phyloP scores from a whole-genome alignment of 2,329 filamentous ascomycete species.

The Ambrosiella cleistominuta region DNA sequence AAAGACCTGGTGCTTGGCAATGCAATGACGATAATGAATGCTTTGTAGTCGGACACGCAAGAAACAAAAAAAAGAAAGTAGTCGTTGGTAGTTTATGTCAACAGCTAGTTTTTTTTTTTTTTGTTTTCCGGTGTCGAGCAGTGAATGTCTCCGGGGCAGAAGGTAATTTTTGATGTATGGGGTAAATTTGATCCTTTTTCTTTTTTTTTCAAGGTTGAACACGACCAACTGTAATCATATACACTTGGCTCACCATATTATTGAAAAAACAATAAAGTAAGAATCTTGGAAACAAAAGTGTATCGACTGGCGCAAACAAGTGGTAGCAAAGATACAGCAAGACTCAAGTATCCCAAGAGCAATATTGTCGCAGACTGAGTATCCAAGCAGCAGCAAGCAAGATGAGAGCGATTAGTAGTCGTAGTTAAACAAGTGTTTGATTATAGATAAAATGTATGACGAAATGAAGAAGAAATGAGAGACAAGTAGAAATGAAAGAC shows the following conservation, averaged over 20 bases:
- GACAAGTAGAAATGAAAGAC: no score
- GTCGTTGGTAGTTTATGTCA: neutral
- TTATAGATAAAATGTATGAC: no score
- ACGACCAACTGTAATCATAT: conserved; percentile 9
- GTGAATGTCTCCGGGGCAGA: neutral
- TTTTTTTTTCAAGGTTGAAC: conserved; percentile 9
- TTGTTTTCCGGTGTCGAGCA: neutral
- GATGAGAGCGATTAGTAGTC: no score
- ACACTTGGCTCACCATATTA: conserved; percentile 10
- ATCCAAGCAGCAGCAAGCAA: neutral
- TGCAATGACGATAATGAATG: no score
- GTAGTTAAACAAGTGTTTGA: no score
- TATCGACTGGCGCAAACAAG: neutral
- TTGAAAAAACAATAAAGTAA: neutral
- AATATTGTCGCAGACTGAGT: neutral
- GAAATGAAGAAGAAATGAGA: no score
- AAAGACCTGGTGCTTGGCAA: neutral
- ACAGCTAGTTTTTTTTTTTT: neutral
- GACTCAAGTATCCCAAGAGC: neutral
- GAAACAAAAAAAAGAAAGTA: neutral
- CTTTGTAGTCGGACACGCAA: neutral
- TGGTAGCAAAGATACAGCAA: neutral
- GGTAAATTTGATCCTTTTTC: neutral
- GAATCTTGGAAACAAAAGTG: neutral
- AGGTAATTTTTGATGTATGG: neutral